Conservation (phyloP, 306 rosid species). For the Dalbergia cochinchinensis region DNA sequence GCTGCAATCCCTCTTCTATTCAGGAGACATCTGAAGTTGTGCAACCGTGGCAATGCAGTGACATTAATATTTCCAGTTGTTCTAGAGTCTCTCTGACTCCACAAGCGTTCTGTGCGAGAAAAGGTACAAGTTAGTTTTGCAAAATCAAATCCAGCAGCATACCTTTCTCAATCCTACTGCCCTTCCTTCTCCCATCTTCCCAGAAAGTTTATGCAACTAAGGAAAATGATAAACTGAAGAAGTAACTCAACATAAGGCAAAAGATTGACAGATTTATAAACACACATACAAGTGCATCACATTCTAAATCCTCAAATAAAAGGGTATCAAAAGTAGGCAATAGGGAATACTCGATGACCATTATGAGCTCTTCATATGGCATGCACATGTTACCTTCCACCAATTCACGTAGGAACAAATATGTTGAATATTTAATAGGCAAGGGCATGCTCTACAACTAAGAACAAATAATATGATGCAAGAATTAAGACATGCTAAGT, state of each 20-base stretch:
- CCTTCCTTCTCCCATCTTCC: background rate
- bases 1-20: constrained; percentile 83
- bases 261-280: background rate
- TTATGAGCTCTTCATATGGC: no score
- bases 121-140: constrained; percentile 33
- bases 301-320: no score
- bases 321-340: no score
- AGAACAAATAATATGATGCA: background rate
- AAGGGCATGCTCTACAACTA: background rate
- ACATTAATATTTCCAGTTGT: constrained; percentile 46
- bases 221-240: constrained; percentile 13
- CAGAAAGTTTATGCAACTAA: constrained; percentile 11
- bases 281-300: background rate
- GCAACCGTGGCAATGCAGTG: constrained; percentile 69
- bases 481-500: constrained; percentile 42
- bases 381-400: no score
- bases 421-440: constrained; percentile 1
- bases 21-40: constrained; percentile 90
- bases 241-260: constrained; percentile 11
- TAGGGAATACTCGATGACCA: no score
- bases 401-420: no score
- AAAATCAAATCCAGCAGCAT: constrained; percentile 25
- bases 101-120: constrained; percentile 72
- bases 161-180: background rate
- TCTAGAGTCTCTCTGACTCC: constrained; percentile 67